A percentile compares a stretch with the other conserved stretches of the same genome.
Conservation (phyloP, 2,329 filamentous ascomycete genomes). For the Mariannaea elegans region DNA sequence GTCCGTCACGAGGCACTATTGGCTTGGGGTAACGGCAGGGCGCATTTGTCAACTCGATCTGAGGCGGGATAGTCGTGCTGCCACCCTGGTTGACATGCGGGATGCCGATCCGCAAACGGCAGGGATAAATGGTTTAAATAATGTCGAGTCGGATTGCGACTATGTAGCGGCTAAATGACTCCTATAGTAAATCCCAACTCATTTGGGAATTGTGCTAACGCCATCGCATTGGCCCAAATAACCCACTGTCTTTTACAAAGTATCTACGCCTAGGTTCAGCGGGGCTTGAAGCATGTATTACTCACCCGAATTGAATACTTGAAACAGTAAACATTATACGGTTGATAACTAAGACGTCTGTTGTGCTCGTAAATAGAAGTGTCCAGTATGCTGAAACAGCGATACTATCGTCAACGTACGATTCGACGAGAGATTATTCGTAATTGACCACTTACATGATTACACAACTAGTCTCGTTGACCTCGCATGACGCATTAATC, state of each 20-base stretch:
- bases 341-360: background rate
- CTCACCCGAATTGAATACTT: too few relatives aligned
- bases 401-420: background rate
- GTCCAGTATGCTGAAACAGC: background rate
- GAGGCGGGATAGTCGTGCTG: slow-evolving; percentile 17
- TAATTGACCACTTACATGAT: background rate
- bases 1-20: slow-evolving; percentile 17
- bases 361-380: background rate
- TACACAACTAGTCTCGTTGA: background rate
- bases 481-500: slow-evolving; percentile 5
- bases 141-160: slow-evolving; percentile 6
- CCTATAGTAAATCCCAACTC: background rate
- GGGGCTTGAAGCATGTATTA: too few relatives aligned
- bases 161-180: slow-evolving; percentile 12
- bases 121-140: slow-evolving; percentile 12
- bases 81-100: slow-evolving; percentile 18
- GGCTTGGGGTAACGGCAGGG: slow-evolving; percentile 7
- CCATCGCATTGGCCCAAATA: background rate
- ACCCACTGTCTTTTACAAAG: background rate
- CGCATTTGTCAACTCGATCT: slow-evolving; percentile 10
- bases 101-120: slow-evolving; percentile 18
- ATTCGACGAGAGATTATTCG: background rate
- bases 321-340: too few relatives aligned
- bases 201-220: background rate
- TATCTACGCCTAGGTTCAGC: too few relatives aligned